Base-by-base conservation (phyloP, 148 eudicot genomes). In the Camellia sinensis region DNA sequence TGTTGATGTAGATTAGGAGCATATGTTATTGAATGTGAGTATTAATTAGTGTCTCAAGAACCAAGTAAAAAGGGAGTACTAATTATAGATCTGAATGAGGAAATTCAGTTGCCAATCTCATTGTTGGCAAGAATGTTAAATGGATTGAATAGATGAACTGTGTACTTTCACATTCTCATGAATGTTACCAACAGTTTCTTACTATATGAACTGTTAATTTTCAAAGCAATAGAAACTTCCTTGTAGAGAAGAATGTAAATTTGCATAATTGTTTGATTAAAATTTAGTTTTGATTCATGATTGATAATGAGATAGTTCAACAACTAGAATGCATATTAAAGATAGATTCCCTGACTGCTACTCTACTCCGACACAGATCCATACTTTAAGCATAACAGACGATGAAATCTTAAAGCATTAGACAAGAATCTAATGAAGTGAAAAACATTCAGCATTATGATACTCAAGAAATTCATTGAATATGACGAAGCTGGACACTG, bases 131-230 rank as follows among this genome's bases (percentile, higher is more conserved):
- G 72, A 80, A 61, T 67, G 65, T 72, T 43, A 75, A 66, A 22
- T 63, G 48, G 79, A 76, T 62, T 67, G 37, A 73, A 64, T 3
- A 74, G 74, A 40, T 43, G 64, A 82, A 81, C 70, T 81, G 68
- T 90, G 80, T 90, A 95, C 97, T 92, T 89, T 89, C 78, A 95
- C 89, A 83, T 95, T 95, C 82, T 93, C 99, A 69, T 95, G 99
- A 79, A 95, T 95, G 84, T 81, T 84, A 93, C 92, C 72, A 95
- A 91, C 82, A 84, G 93, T 82, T 89, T 91, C 91, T 95, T 95
- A 87, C 97, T 95, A 84, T 95, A 90, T 67, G 89, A 94, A 78
- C 97, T 95, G 82, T 95, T 93, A 71, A 95, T 95, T 89, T 95
- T 95, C 82, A 95, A 82, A 73, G 99, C 99, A 53, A 93, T 79